phyloP scores from a whole-genome alignment of 192 early-diverging fungal genomes.

The Lobosporangium transversale region DNA sequence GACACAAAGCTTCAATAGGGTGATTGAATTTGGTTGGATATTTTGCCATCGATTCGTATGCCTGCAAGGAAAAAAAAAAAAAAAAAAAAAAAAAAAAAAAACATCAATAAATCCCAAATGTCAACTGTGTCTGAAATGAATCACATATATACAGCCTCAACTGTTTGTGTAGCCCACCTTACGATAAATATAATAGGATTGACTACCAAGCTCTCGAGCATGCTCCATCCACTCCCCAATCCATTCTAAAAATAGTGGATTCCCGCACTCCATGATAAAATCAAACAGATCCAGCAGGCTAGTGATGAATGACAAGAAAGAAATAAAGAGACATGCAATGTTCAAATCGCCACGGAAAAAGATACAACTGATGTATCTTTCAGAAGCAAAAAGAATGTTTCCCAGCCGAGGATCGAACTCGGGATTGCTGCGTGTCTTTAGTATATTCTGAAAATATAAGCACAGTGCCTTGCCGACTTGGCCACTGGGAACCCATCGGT shows the following conservation, averaged over 20 bases:
- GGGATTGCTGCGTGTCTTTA: conserved; percentile 69
- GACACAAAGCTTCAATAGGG: conserved; percentile 65
- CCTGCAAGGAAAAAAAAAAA: conserved; percentile 52
- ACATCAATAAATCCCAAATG: not conserved
- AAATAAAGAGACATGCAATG: not conserved
- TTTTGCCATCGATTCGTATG: conserved; percentile 66
- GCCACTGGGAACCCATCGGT: conserved; percentile 65
- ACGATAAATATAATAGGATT: conserved; percentile 68
- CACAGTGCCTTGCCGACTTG: conserved; percentile 67
- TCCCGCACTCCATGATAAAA: conserved; percentile 64
- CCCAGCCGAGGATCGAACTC: conserved; percentile 75
- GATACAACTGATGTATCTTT: too few relatives aligned
- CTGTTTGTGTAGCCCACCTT: too few relatives aligned
- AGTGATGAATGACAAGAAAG: not conserved
- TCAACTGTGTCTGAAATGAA: not conserved
- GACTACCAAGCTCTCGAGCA: conserved; percentile 56
- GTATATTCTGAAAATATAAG: conserved; percentile 69
- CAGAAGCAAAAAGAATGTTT: conserved; percentile 44
- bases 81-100: not conserved
- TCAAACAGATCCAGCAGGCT: too few relatives aligned
- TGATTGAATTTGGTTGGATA: conserved; percentile 70
- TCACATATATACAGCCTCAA: too few relatives aligned
- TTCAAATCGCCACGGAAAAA: too few relatives aligned
- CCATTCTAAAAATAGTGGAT: conserved; percentile 75
- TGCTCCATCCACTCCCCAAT: conserved; percentile 74